phyloP scores from a whole-genome alignment of 352 stramenopile genomes.

The Peronospora belbahrii region DNA sequence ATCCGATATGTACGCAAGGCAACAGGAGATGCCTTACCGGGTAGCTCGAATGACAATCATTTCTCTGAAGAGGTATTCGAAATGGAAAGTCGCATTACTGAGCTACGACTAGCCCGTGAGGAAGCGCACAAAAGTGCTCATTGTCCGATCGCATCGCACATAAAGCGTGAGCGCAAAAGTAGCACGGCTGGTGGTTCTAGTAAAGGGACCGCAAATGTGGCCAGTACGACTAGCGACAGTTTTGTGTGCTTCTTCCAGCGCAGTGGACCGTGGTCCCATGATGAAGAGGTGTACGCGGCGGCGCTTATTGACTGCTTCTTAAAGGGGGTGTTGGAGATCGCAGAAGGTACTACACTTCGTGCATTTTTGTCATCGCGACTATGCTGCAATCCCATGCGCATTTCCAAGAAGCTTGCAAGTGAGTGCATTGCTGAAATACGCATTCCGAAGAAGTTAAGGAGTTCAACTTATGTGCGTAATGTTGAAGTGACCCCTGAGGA shows the following conservation, averaged over 20 bases:
- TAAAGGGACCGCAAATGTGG: constrained; percentile 13
- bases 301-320: constrained; percentile 63
- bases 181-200: constrained; percentile 25
- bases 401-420: constrained; percentile 73
- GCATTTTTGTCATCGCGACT: constrained; percentile 52
- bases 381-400: constrained; percentile 67
- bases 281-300: constrained; percentile 63
- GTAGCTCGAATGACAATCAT: constrained; percentile 20
- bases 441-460: constrained; percentile 70
- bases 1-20: constrained; percentile 44
- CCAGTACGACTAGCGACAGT: constrained; percentile 20
- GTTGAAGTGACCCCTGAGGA: constrained; percentile 27
- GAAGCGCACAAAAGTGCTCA: constrained; percentile 27
- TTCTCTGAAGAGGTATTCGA: constrained; percentile 45
- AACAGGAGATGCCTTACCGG: constrained; percentile 3
- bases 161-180: constrained; percentile 25
- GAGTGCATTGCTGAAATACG: constrained; percentile 54
- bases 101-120: constrained; percentile 40
- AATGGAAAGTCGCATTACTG: constrained; percentile 36
- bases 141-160: constrained; percentile 1
- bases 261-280: constrained; percentile 55
- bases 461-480: constrained; percentile 48
- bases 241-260: constrained; percentile 31
- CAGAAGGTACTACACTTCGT: constrained; percentile 57
- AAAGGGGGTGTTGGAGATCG: constrained; percentile 49